A percentile compares a stretch with the other conserved stretches of the same genome.
phyloP scores from a whole-genome alignment of 164 flowering plant genomes.

The Umbilicus rupestris region DNA sequence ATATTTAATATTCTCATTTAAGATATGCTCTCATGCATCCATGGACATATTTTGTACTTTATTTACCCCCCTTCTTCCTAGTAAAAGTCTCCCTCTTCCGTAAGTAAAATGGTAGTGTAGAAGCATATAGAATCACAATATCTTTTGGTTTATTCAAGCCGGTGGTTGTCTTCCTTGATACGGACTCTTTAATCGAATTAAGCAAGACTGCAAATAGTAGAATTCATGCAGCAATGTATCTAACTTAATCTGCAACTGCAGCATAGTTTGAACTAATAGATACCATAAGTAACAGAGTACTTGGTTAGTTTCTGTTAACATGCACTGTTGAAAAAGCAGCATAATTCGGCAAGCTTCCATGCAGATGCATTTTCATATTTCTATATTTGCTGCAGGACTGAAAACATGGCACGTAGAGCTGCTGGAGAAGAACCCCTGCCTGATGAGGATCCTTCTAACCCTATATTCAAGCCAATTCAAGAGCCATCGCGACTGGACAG shows the following conservation, averaged over 20 bases:
- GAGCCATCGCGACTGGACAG: slow-evolving; percentile 95
- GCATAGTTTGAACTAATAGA: too few species aligned
- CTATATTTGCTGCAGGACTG: slow-evolving; percentile 39
- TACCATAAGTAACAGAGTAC: too few species aligned
- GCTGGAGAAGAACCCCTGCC: slow-evolving; percentile 96
- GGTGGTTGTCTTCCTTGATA: neutral
- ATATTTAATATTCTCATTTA: neutral
- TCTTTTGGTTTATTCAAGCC: neutral
- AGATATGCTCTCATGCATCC: too few species aligned
- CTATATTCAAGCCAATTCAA: slow-evolving; percentile 80
- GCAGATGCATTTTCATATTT: neutral
- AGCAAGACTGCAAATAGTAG: too few species aligned
- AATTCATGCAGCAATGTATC: neutral
- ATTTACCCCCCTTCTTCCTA: too few species aligned
- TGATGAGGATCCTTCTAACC: slow-evolving; percentile 92
- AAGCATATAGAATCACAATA: neutral
- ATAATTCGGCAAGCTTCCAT: neutral
- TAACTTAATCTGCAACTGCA: neutral
- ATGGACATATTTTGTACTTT: too few species aligned
- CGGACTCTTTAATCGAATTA: too few species aligned
- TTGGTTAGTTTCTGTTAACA: too few species aligned
- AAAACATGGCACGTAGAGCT: slow-evolving; percentile 78
- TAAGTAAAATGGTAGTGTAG: neutral
- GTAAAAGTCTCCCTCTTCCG: neutral
- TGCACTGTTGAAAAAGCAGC: too few species aligned